Evolutionary conservation across 768 basidiomycete genomes (phyloP).

Genomic region (Tephrocybe sp.): DNA sequence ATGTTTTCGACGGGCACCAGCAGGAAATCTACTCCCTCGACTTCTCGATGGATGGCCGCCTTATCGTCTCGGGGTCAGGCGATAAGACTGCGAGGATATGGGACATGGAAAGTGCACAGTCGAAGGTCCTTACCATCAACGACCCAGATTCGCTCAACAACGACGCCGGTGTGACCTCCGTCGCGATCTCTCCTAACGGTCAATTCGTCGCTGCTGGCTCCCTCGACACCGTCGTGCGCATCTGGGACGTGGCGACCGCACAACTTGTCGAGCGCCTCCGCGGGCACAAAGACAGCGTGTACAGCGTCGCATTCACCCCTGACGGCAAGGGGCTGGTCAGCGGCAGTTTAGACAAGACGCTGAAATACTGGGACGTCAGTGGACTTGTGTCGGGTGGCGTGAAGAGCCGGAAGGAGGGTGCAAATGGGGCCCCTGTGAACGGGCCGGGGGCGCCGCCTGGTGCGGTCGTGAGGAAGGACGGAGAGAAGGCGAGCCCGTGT

Average conservation of each 20-base stretch:
- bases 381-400: slow-evolving; percentile 67
- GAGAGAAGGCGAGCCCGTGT: slow-evolving; percentile 50
- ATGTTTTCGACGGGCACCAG: slow-evolving; percentile 84
- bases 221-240: slow-evolving; percentile 75
- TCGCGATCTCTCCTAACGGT: slow-evolving; percentile 78
- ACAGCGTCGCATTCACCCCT: slow-evolving; percentile 89
- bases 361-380: slow-evolving; percentile 87
- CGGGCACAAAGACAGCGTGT: slow-evolving; percentile 85
- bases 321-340: slow-evolving; percentile 90
- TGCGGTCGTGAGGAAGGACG: slow-evolving; percentile 44
- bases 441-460: slow-evolving; percentile 17
- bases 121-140: slow-evolving; percentile 48
- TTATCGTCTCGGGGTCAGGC: slow-evolving; percentile 89
- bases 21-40: slow-evolving; percentile 95
- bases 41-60: slow-evolving; percentile 82
- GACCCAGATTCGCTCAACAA: slow-evolving; percentile 48
- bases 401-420: slow-evolving; percentile 49
- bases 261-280: slow-evolving; percentile 69
- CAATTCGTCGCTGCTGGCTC: slow-evolving; percentile 64
- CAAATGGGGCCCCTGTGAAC: slow-evolving; percentile 35
- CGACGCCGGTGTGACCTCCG: slow-evolving; percentile 72
- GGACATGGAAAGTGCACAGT: slow-evolving; percentile 40
- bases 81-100: slow-evolving; percentile 54
- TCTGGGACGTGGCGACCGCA: slow-evolving; percentile 76
- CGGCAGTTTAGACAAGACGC: slow-evolving; percentile 86